A percentile compares a stretch with the other conserved stretches of the same genome.
phyloP scores from a whole-genome alignment of 192 early-diverging fungal genomes.

The Coemansia sp. region DNA sequence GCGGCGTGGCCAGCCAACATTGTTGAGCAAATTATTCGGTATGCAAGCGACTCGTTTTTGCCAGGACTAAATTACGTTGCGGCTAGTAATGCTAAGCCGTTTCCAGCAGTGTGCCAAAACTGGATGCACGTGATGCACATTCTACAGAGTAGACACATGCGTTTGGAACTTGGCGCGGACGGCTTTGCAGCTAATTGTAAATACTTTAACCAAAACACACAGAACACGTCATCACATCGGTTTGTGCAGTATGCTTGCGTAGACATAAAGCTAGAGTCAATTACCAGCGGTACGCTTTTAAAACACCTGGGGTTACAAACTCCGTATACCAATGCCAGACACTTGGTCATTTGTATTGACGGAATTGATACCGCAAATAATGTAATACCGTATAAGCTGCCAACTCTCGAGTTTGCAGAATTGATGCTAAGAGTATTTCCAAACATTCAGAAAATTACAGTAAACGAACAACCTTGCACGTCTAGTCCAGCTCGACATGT shows the following conservation, averaged over 20 bases:
- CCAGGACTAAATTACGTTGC: not conserved
- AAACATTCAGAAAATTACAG: not conserved
- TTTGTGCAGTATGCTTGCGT: not conserved
- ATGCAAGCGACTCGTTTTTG: not conserved
- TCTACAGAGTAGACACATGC: not conserved
- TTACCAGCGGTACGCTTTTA: not conserved
- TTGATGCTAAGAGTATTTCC: not conserved
- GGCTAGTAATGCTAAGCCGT: not conserved
- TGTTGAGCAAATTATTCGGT: constrained; percentile 1
- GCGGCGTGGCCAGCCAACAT: not conserved
- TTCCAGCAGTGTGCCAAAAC: constrained; percentile 3
- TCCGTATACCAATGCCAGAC: not conserved
- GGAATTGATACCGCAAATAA: not conserved
- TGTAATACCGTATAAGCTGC: not conserved
- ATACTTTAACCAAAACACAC: not conserved
- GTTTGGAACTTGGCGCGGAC: not conserved
- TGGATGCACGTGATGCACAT: not conserved
- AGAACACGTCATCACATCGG: not conserved
- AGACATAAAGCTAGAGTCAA: not conserved
- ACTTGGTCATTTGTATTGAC: not conserved
- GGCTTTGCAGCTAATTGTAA: not conserved
- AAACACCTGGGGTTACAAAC: not conserved
- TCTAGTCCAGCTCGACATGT: not conserved
- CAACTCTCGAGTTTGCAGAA: not conserved
- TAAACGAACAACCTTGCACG: not conserved